phyloP scores from a whole-genome alignment of 2,329 filamentous ascomycete species.

The Aspergillus texensis region DNA sequence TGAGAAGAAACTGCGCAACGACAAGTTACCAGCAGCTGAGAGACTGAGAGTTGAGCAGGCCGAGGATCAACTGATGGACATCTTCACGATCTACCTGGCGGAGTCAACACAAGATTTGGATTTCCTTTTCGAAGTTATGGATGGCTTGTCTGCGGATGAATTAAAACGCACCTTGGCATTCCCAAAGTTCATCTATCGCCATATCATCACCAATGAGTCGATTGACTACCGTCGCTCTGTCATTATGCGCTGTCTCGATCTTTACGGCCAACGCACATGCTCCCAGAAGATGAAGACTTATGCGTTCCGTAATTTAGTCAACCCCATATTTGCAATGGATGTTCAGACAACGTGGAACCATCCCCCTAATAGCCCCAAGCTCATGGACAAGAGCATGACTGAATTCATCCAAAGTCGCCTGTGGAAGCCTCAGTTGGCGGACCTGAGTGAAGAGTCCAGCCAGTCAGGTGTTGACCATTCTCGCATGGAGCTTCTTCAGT shows the following conservation, averaged over 20 bases:
- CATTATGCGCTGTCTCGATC: slow-evolving; percentile 81
- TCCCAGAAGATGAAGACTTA: slow-evolving; percentile 93
- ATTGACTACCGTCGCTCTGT: slow-evolving; percentile 83
- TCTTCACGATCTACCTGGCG: slow-evolving; percentile 79
- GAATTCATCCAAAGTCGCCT: slow-evolving; percentile 90
- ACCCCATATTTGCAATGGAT: slow-evolving; percentile 95
- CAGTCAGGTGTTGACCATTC: slow-evolving; percentile 93
- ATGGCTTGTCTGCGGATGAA: slow-evolving; percentile 80
- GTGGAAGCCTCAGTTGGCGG: slow-evolving; percentile 86
- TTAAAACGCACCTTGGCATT: slow-evolving; percentile 76
- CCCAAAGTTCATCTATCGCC: slow-evolving; percentile 78
- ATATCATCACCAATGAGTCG: slow-evolving; percentile 81
- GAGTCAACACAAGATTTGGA: slow-evolving; percentile 77
- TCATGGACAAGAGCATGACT: slow-evolving; percentile 85
- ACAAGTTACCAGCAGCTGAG: slow-evolving; percentile 70
- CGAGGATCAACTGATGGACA: slow-evolving; percentile 80
- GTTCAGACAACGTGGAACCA: slow-evolving; percentile 78
- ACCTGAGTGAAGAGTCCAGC: slow-evolving; percentile 78
- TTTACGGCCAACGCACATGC: slow-evolving; percentile 76
- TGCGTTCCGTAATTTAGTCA: slow-evolving; percentile 86
- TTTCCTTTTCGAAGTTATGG: slow-evolving; percentile 80
- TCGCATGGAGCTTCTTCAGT: slow-evolving; percentile 90
- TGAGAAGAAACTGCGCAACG: slow-evolving; percentile 70
- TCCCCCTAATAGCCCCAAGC: slow-evolving; percentile 62
- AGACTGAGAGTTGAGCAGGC: slow-evolving; percentile 87